A percentile compares a stretch with the other conserved stretches of the same genome.
Evolutionary conservation across 495 filamentous ascomycete genomes (phyloP).

Genomic region (Aspergillus olivimuriae): DNA sequence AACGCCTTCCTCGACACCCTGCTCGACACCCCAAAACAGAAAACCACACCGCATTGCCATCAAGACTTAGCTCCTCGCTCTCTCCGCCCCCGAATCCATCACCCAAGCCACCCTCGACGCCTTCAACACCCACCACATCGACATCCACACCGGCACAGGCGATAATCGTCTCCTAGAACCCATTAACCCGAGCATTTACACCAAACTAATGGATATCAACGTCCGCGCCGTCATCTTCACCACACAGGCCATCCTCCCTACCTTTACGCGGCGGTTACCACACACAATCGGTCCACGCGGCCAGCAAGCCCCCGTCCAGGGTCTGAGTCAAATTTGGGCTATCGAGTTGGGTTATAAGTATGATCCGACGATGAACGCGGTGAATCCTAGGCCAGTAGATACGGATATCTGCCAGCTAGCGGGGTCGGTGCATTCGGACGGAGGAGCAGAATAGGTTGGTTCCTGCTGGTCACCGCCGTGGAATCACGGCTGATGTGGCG

Average conservation of each 20-base stretch:
- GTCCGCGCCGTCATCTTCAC: slow-evolving; percentile 32
- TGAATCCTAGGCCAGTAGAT: slow-evolving; percentile 31
- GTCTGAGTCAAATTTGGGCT: slow-evolving; percentile 23
- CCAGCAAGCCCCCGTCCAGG: slow-evolving; percentile 27
- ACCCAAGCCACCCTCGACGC: slow-evolving; percentile 9
- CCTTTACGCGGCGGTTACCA: slow-evolving; percentile 30
- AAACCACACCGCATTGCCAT: slow-evolving; percentile 12
- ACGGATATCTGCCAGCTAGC: slow-evolving; percentile 28
- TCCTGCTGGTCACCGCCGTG: slow-evolving; percentile 23
- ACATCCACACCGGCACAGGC: slow-evolving; percentile 17
- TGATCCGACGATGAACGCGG: slow-evolving; percentile 31
- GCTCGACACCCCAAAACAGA: slow-evolving; percentile 1
- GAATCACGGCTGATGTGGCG: slow-evolving; percentile 35
- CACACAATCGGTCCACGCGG: slow-evolving; percentile 32
- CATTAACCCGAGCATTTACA: slow-evolving; percentile 12
- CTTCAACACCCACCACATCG: slow-evolving; percentile 16
- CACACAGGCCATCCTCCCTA: slow-evolving; percentile 34
- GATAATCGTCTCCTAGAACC: slow-evolving; percentile 14
- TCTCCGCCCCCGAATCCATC: slow-evolving; percentile 5
- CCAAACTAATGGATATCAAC: slow-evolving; percentile 19
- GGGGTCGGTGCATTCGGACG: slow-evolving; percentile 13
- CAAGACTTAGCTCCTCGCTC: slow-evolving; percentile 13
- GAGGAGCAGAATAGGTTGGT: slow-evolving; percentile 21
- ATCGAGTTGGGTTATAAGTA: slow-evolving; percentile 27
- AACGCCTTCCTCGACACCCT: slow-evolving; percentile 3